A percentile compares a stretch with the other conserved stretches of the same genome.
Evolutionary conservation across 345 rosid species (phyloP).

Genomic region (Salix purpurea): DNA sequence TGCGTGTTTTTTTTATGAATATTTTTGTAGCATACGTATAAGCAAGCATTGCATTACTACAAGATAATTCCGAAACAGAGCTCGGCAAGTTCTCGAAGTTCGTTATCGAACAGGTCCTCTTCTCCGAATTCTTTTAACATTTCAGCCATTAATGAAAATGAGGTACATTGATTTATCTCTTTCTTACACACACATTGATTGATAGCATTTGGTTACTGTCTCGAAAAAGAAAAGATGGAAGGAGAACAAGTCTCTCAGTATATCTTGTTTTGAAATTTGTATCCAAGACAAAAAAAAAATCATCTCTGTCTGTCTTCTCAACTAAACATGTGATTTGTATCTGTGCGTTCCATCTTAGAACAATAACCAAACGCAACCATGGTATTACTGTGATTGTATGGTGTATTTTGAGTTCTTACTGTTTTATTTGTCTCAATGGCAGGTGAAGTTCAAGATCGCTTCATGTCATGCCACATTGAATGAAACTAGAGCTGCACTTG

Average conservation of each 20-base stretch:
- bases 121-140: slow-evolving; percentile 66
- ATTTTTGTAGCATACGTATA: slow-evolving; percentile 58
- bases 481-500: slow-evolving; percentile 74
- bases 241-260: too few species aligned
- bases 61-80: slow-evolving; percentile 74
- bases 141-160: slow-evolving; percentile 75
- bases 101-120: slow-evolving; percentile 70
- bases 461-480: slow-evolving; percentile 70
- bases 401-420: not conserved
- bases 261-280: too few species aligned
- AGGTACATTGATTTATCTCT: slow-evolving; percentile 41
- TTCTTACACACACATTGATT: not conserved
- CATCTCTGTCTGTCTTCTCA: too few species aligned
- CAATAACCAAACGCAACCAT: too few species aligned
- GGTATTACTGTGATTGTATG: not conserved
- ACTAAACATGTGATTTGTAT: too few species aligned
- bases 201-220: too few species aligned
- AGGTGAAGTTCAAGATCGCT: slow-evolving; percentile 96
- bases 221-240: too few species aligned
- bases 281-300: too few species aligned
- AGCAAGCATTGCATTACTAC: slow-evolving; percentile 79
- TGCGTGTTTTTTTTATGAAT: not conserved
- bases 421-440: not conserved
- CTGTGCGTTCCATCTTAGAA: too few species aligned
- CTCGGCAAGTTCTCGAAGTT: slow-evolving; percentile 55